Base-by-base conservation (phyloP, 2,329 filamentous ascomycete species). In the Colletotrichum salicis region DNA sequence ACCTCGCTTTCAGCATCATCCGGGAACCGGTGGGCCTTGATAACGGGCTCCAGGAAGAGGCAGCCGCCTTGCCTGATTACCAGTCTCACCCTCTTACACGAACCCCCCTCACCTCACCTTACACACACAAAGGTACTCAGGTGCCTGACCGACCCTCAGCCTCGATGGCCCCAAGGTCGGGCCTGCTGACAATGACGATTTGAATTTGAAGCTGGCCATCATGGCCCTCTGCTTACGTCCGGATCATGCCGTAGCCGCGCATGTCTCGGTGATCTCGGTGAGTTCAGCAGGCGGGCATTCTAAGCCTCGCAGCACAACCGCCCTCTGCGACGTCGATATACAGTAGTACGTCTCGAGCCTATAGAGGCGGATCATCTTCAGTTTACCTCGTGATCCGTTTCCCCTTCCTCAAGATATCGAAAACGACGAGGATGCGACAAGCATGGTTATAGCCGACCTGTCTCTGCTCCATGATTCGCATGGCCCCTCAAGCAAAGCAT, bases 61-160 rank as follows among this genome's bases (percentile, higher is more conserved):
- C 54, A 29, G 31, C 66, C 66, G 54, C 33, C 61, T 56, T 56
- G 67, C 59, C 45, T 37, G 31, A 64, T 55, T 29, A 13, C 45
- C 51, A 41, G 69, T 71, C 54, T 71, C 69, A 64, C 59, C 51
- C 59, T 71, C 64, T 37, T 55, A 68, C 69, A 68, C 69, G 29
- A 12, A 3, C 19, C 48, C 57, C 57, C 48, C 33, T 60, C 52
- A 37, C 22, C 45, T 64, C 51, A 22, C 29, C 33, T 27, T 27
- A 15, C 48, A 19, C 41, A 13, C 11, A 24, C n/a, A 62, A 31
- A 31, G 29, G 29, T 37, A 27, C 45, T 5, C 2, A 15, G 13
- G 15, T 3, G 35, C 13, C 35, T 41, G 60, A 54, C 31, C n/a
- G 56, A 70, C 35, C 41, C 51, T 55, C 48, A 7, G 58, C 48